Base-by-base conservation (phyloP, 2,329 filamentous ascomycete genomes). In the Colletotrichum sp. region DNA sequence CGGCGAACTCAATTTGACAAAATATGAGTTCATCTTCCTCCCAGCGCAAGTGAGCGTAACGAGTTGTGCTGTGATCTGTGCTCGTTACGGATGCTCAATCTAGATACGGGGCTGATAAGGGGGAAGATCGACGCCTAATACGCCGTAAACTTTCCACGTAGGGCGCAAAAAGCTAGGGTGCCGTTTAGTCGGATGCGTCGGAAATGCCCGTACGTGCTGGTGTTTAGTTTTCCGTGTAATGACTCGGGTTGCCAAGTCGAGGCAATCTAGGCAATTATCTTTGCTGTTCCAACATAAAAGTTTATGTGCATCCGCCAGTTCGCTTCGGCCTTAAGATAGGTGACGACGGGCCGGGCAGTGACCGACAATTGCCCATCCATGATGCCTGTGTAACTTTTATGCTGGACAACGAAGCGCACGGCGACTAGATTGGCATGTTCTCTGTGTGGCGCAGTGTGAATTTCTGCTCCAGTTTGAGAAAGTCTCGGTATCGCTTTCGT, bases 21-120 rank as follows among this genome's bases (percentile, higher is more conserved):
- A n/a, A 6, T 0, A 5, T 1, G 2, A 21, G 10, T 9, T 49
- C 18, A n/a, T 13, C n/a, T 49, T n/a, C 18, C 44, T n/a, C 6
- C 44, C 9, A 21, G n/a, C n/a, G n/a, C n/a, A n/a, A n/a, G n/a
- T n/a, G n/a, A n/a, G n/a, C n/a, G n/a, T n/a, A 49, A n/a, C 16
- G 10, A 49, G 44, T 49, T 21, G 10, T 49, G 18, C 44, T 49
- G 44, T 49, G 4, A 49, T 49, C 44, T 49, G 10, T 49, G 44
- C 44, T n/a, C 44, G 0, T 49, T 21, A 49, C 44, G 10, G 10
- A 49, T 21, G 6, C 10, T 6, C 44, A 49, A 21, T 21, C 5
- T 49, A 49, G 44, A 12, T 21, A 49, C 6, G 10, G 44, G 18
- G n/a, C 24, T 26, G 24, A 26, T 26, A 26, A 26, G 24, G 44